phyloP scores from a whole-genome alignment of 1,284 basidiomycete genomes.

The Irpex lacteus region DNA sequence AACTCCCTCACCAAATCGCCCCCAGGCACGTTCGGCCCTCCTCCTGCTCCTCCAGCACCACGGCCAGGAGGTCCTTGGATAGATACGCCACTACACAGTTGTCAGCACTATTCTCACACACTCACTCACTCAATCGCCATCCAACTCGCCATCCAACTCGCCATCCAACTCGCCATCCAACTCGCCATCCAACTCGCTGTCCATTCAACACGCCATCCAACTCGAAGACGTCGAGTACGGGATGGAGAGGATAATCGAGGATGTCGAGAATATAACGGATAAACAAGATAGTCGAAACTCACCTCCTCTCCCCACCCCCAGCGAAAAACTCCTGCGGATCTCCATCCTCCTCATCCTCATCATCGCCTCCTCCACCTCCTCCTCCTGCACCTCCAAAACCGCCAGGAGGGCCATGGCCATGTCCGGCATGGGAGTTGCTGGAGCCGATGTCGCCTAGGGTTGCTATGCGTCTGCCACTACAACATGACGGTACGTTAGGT shows the following conservation, averaged over 20 bases:
- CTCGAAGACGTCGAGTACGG: no score
- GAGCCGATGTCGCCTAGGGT: constrained; percentile 10
- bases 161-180: no score
- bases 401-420: background rate
- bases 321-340: constrained; percentile 70
- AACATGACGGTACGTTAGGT: no score
- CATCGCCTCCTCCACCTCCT: constrained; percentile 32
- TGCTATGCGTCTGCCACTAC: constrained; percentile 17
- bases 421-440: background rate
- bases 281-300: constrained; percentile 11
- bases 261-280: no score
- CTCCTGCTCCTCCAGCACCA: constrained; percentile 32
- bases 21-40: constrained; percentile 39
- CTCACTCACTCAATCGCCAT: no score
- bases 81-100: constrained; percentile 80
- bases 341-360: constrained; percentile 44
- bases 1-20: constrained; percentile 79
- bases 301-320: constrained; percentile 89
- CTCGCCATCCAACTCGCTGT: no score
- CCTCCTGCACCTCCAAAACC: constrained; percentile 4
- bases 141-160: no score
- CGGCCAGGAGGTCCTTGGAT: constrained; percentile 79
- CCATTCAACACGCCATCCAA: no score
- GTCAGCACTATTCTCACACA: no score
- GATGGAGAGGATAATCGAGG: no score